Conservation (phyloP, 1,139 yeast species). For the Kodamaea sp. region DNA sequence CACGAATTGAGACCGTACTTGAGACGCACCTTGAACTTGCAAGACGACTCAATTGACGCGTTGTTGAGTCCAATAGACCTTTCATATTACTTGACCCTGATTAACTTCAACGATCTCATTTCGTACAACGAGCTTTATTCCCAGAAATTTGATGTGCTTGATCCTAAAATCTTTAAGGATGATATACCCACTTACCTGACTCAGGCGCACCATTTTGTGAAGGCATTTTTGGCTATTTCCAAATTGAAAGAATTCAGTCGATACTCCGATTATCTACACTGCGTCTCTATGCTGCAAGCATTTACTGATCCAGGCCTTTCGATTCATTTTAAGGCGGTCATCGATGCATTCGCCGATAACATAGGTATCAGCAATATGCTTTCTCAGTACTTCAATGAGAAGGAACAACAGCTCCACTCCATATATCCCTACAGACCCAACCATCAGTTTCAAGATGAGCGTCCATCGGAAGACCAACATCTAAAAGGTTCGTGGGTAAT, state of each 20-base stretch:
- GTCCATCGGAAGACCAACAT: too few species aligned
- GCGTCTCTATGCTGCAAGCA: slow-evolving; percentile 1
- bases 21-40: neutral
- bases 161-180: too few species aligned
- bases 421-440: too few species aligned
- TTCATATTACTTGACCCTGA: too few species aligned
- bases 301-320: slow-evolving; percentile 12
- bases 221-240: slow-evolving; percentile 4
- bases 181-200: too few species aligned
- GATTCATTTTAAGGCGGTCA: slow-evolving; percentile 5
- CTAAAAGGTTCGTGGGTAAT: too few species aligned
- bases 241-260: slow-evolving; percentile 12
- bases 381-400: too few species aligned
- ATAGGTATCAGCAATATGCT: neutral
- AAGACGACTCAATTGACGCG: neutral
- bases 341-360: neutral
- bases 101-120: too few species aligned
- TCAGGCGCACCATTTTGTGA: slow-evolving; percentile 1
- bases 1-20: neutral
- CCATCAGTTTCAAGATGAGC: too few species aligned
- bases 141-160: too few species aligned
- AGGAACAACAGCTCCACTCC: too few species aligned
- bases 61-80: neutral
- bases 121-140: too few species aligned
- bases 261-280: slow-evolving; percentile 2